phyloP scores from a whole-genome alignment of 768 basidiomycete genomes.

The Suillus occidentalis region DNA sequence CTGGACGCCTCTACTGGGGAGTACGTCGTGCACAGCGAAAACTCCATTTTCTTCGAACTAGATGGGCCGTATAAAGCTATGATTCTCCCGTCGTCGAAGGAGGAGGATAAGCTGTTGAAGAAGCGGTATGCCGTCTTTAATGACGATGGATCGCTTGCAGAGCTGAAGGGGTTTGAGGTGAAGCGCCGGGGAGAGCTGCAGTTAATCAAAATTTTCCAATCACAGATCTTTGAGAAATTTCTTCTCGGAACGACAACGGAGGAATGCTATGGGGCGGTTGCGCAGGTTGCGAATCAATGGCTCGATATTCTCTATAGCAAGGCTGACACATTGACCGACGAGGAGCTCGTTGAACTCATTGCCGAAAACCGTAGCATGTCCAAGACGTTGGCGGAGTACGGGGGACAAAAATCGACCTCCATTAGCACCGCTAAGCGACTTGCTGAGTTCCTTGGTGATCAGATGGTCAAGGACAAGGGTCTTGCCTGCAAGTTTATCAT shows the following conservation, averaged over 20 bases:
- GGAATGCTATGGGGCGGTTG: constrained; percentile 94
- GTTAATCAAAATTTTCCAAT: constrained; percentile 99
- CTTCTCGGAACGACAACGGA: constrained; percentile 89
- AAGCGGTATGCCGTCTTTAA: constrained; percentile 99
- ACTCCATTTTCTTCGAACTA: constrained; percentile 99
- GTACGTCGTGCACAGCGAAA: constrained; percentile 88
- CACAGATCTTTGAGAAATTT: constrained; percentile 97
- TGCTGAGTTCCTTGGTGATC: constrained; percentile 94
- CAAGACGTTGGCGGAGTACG: constrained; percentile 94
- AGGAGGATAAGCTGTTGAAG: constrained; percentile 97
- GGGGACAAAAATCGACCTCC: constrained; percentile 94
- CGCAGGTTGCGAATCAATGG: constrained; percentile 94
- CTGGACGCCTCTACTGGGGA: constrained; percentile 81
- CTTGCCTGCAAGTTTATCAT: constrained; percentile 99
- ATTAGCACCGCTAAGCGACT: constrained; percentile 95
- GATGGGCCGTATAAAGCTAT: constrained; percentile 99
- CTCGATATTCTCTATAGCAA: constrained; percentile 90
- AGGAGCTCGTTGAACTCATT: constrained; percentile 96
- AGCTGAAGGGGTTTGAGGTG: constrained; percentile 98
- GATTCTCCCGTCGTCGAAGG: constrained; percentile 98
- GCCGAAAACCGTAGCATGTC: constrained; percentile 99
- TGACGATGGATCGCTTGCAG: constrained; percentile 95
- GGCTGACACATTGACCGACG: constrained; percentile 81
- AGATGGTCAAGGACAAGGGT: constrained; percentile 99
- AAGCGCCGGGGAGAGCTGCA: constrained; percentile 97